Percentiles rank a stretch among this genome's conserved stretches.
Evolutionary conservation across 345 rosid species (phyloP).

Genomic region (Adansonia digitata): DNA sequence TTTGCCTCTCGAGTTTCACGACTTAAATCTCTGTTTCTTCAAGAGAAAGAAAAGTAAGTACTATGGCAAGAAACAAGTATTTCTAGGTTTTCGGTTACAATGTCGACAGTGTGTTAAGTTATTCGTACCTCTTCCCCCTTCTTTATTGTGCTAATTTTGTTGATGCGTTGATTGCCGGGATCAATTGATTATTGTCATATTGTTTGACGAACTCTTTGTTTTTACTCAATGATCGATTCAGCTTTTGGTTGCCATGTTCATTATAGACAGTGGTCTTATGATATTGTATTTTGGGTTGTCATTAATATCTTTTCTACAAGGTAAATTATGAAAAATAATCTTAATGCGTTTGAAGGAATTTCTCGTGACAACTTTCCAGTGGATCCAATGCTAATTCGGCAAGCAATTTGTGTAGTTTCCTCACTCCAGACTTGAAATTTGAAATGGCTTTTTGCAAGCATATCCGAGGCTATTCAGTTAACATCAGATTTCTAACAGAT

Average conservation of each 20-base stretch:
- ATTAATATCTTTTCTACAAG: not conserved
- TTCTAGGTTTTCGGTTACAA: not conserved
- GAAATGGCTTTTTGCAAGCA: not conserved
- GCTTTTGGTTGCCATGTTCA: not conserved
- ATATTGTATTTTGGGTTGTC: not conserved
- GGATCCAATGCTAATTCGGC: not conserved
- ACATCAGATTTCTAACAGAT: not conserved
- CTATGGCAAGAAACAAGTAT: not conserved
- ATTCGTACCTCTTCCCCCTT: not conserved
- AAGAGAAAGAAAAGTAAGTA: not conserved
- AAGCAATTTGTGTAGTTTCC: not conserved
- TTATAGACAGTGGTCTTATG: not conserved
- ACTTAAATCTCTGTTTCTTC: not conserved
- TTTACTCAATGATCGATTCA: not conserved
- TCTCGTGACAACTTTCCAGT: not conserved
- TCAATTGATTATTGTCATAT: not conserved
- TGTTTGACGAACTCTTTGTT: not conserved
- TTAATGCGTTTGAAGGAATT: not conserved
- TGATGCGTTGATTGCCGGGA: not conserved
- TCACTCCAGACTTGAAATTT: not conserved
- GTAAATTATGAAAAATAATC: not conserved
- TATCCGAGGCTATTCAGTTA: not conserved
- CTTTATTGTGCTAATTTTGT: not conserved
- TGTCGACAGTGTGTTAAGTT: not conserved
- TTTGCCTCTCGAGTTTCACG: not conserved